Percentiles rank a stretch among this genome's conserved stretches.
Evolutionary conservation across 208 protist species (phyloP).

Genomic region (Histomonas meleagridis): DNA sequence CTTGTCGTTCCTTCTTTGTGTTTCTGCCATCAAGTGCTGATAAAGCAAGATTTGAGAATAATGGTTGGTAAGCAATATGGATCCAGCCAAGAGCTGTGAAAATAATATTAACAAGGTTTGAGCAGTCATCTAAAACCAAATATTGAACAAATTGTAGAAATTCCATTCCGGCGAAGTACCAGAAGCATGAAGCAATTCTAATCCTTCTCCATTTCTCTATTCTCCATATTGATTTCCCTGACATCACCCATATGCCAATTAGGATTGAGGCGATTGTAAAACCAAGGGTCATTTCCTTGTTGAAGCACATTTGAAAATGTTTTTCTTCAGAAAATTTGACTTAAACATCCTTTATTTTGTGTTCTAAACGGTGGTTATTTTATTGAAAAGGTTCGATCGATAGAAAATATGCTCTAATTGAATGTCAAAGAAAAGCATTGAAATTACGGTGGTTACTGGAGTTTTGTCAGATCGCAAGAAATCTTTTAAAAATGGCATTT

Average conservation of each 20-base stretch:
- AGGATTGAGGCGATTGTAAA: not conserved
- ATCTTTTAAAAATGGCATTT: too few relatives aligned
- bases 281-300: not conserved
- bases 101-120: not conserved
- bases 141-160: conserved; percentile 16
- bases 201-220: not conserved
- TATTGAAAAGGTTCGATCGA: too few relatives aligned
- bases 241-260: not conserved
- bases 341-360: too few relatives aligned
- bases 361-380: too few relatives aligned
- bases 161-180: not conserved
- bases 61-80: not conserved
- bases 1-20: not conserved
- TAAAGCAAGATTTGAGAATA: conserved; percentile 7
- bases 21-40: not conserved
- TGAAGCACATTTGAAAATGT: not conserved
- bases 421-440: too few relatives aligned
- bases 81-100: not conserved
- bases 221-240: not conserved
- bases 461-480: too few relatives aligned
- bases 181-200: not conserved
- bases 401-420: too few relatives aligned
- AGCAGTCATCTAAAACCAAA: not conserved
- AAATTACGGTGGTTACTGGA: too few relatives aligned
- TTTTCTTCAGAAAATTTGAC: too few relatives aligned